Conservation (phyloP, 371 early-diverging fungal species). For the Rhizopus microsporus region DNA sequence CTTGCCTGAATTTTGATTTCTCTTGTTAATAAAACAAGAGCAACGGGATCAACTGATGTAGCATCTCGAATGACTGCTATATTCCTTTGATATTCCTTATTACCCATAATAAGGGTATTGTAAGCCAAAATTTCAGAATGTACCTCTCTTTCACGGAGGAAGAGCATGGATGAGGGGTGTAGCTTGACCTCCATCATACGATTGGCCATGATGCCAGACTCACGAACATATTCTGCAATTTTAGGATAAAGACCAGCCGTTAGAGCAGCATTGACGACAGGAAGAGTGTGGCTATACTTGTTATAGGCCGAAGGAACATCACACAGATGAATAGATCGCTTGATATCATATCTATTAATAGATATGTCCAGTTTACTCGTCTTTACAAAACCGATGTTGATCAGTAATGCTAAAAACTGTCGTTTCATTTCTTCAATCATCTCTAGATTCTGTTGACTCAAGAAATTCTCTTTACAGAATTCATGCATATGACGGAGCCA, state of each 20-base stretch:
- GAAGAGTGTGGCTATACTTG: conserved; percentile 36
- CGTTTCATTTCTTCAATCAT: conserved; percentile 82
- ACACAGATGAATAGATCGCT: conserved; percentile 36
- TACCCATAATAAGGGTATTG: conserved; percentile 59
- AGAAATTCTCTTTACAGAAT: conserved; percentile 58
- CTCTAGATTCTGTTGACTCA: conserved; percentile 63
- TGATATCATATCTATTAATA: conserved; percentile 25
- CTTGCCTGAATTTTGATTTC: conserved; percentile 57
- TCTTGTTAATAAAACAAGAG: conserved; percentile 57
- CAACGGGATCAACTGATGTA: conserved; percentile 47
- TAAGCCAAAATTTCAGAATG: conserved; percentile 53
- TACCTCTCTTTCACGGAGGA: conserved; percentile 30
- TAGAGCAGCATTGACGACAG: conserved; percentile 68
- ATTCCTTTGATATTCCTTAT: conserved; percentile 17
- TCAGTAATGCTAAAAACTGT: conserved; percentile 72
- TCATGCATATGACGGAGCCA: conserved; percentile 39
- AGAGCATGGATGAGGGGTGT: conserved; percentile 65
- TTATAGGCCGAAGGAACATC: conserved; percentile 51
- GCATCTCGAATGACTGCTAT: conserved; percentile 62
- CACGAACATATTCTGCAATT: conserved; percentile 43
- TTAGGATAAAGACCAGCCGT: conserved; percentile 71
- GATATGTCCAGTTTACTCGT: conserved; percentile 19
- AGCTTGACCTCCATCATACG: conserved; percentile 39
- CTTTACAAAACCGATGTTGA: conserved; percentile 74
- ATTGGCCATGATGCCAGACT: conserved; percentile 16